phyloP scores from a whole-genome alignment of 805 yeast species.

The Zygoascus tannicola region DNA sequence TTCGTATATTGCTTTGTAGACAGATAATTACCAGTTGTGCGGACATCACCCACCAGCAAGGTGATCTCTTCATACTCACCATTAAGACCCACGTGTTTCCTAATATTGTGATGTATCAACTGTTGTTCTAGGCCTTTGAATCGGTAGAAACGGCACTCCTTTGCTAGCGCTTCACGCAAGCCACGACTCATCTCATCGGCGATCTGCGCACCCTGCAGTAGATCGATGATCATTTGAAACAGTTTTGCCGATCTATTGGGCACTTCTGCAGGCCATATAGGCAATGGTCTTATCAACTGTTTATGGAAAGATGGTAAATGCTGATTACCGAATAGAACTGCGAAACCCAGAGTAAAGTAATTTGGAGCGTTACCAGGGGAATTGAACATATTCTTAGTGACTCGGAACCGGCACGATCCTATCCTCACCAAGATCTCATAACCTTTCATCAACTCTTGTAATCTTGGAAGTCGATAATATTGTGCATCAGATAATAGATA shows the following conservation, averaged over 20 bases:
- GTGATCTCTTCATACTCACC: conserved; percentile 46
- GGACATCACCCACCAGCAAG: conserved; percentile 40
- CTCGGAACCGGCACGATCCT: conserved; percentile 50
- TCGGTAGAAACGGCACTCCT: conserved; percentile 71
- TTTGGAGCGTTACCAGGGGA: conserved; percentile 68
- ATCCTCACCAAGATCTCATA: conserved; percentile 50
- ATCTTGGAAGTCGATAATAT: conserved; percentile 56
- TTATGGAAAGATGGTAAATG: conserved; percentile 18
- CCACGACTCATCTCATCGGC: conserved; percentile 36
- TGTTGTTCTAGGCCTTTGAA: conserved; percentile 67
- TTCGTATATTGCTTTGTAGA: not conserved
- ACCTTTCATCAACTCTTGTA: conserved; percentile 40
- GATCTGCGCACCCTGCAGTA: conserved; percentile 39
- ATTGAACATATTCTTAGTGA: conserved; percentile 46
- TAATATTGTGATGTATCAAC: conserved; percentile 43
- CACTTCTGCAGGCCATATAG: conserved; percentile 49
- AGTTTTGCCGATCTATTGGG: conserved; percentile 43
- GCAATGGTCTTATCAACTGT: conserved; percentile 63
- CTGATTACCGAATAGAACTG: conserved; percentile 37
- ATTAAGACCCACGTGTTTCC: conserved; percentile 41
- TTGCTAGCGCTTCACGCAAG: conserved; percentile 48
- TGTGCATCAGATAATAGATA: conserved; percentile 59
- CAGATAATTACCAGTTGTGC: conserved; percentile 11
- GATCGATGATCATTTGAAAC: conserved; percentile 46
- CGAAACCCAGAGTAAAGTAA: conserved; percentile 57